Evolutionary conservation across 2,329 filamentous ascomycete genomes (phyloP), one percentile per base, ranked within the genome.

Genomic region (Mollisiaceae sp.): DNA sequence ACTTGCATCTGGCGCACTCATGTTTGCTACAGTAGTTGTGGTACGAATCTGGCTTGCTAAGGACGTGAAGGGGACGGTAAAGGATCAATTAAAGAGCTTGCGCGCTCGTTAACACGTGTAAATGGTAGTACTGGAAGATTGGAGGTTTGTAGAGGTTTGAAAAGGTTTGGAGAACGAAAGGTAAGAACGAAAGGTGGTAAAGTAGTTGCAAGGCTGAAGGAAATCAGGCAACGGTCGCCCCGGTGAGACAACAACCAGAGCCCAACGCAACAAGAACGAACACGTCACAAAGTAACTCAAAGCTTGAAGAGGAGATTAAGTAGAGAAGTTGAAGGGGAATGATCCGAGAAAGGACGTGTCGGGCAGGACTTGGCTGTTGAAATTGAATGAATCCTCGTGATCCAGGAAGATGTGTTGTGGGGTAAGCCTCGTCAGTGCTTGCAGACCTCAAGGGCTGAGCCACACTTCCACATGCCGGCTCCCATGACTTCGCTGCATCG

Each of bases 401-500:
- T 27, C 43, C 4, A 47, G 20, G 18, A 14, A 6, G 24, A 52
- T 32, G 47, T 6, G 50, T 32, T 24, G 50, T 54, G 50, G 50
- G 50, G 24, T 54, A 54, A 54, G 50, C 12, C 50, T 54, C 24
- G 6, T 32, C 11, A 8, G 6, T 54, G 50, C 50, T 24, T 54
- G 50, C 50, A 54, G 4, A 35, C 22, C 24, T 54, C 1, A 32
- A 54, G 50, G 24, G 24, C 50, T 54, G 50, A 54, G 50, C 50
- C 50, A 54, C 50, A 27, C 14, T 35, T 54, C 14, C 14, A 35
- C 50, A 52, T 52, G 20, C 50, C 24, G 12, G 24, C 24, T 11
- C 45, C 20, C 45, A 50, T 50, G 45, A 50, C 45, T 8, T 50
- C 41, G n/a, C 45, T 50, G 45, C 45, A 50, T 50, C 20, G 50